Percentiles rank a stretch among this genome's conserved stretches.
phyloP scores from a whole-genome alignment of 2,329 filamentous ascomycete genomes.

The Fusarium nelsonii region DNA sequence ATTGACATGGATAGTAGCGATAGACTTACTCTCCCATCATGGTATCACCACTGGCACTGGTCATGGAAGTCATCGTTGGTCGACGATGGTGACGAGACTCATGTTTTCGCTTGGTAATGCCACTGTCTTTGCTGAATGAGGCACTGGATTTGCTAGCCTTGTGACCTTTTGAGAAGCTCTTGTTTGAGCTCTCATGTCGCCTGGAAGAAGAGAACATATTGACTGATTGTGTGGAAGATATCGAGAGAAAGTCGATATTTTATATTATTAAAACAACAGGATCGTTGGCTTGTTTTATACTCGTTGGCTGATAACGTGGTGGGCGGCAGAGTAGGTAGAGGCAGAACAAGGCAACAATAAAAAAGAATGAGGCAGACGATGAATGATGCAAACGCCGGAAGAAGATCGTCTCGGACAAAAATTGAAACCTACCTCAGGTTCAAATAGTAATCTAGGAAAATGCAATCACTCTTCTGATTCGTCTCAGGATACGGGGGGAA shows the following conservation, averaged over 20 bases:
- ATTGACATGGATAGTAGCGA: neutral
- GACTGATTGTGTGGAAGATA: neutral
- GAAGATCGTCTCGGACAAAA: conserved; percentile 20
- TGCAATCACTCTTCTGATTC: conserved; percentile 40
- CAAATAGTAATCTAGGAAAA: conserved; percentile 31
- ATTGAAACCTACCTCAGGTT: conserved; percentile 52
- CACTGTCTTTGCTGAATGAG: conserved; percentile 67
- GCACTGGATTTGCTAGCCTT: conserved; percentile 64
- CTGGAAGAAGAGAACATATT: conserved; percentile 63
- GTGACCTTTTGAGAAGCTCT: conserved; percentile 66
- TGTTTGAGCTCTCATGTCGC: conserved; percentile 60
- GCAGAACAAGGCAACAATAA: conserved; percentile 28
- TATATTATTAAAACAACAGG: conserved; percentile 30
- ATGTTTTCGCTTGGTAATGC: conserved; percentile 67
- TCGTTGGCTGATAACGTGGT: conserved; percentile 18
- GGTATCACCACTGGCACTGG: conserved; percentile 54
- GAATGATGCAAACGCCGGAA: conserved; percentile 24
- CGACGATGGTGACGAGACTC: conserved; percentile 63
- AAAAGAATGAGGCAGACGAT: conserved; percentile 30
- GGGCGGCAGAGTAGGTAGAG: conserved; percentile 19
- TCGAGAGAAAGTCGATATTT: neutral
- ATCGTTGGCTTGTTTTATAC: conserved; percentile 27
- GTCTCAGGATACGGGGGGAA: conserved; percentile 14
- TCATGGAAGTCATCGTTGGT: conserved; percentile 61
- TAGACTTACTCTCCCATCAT: conserved; percentile 59